Evolutionary conservation across 208 protist genomes (phyloP), one percentile per base, ranked within the genome.

Genomic region (Lotmaria passim): DNA sequence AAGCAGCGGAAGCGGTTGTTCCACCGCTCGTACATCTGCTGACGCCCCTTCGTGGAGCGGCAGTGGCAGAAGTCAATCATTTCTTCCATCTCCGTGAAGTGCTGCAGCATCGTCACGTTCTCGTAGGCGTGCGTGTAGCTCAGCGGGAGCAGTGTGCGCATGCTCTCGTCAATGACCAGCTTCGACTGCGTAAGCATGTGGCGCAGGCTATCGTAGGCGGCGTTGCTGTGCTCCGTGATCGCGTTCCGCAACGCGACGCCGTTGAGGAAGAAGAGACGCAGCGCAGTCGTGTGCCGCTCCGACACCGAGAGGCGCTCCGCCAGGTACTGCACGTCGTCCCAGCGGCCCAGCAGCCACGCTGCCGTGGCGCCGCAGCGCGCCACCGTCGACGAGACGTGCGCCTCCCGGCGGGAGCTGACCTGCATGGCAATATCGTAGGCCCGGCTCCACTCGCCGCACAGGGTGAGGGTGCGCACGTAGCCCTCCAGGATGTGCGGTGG

Each of bases 41-140:
- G 62, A n/a, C 84, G 69, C 55, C 84, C 93, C 86, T 75, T 81
- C 23, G 57, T 23, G 33, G 81, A 85, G 30, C 73, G 52, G 55
- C 72, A 86, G 62, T 91, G 68, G 43, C 79, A 69, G 78, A 93
- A 93, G 44, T 89, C 91, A 14, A 99, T 81, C 21, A 99, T 89
- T 83, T 99, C 98, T 86, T 99, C 98, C 73, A 99, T 94, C 79
- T 99, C 99, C 0, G 94, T 93, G 43, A 99, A 94, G 85, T 99
- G 98, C 83, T 99, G 99, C 65, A 99, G 78, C 58, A 94, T 76
- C 15, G 99, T 96, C 15, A 99, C 73, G 39, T 93, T 90, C 30
- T 98, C 87, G 85, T 99, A 99, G 19, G 93, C 93, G 69, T 94
- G 91, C 12, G 82, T 69, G 81, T 97, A 96, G 78, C 89, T 96